phyloP scores from a whole-genome alignment of 2,329 filamentous ascomycete species.

The Penicillium sclerotiorum region DNA sequence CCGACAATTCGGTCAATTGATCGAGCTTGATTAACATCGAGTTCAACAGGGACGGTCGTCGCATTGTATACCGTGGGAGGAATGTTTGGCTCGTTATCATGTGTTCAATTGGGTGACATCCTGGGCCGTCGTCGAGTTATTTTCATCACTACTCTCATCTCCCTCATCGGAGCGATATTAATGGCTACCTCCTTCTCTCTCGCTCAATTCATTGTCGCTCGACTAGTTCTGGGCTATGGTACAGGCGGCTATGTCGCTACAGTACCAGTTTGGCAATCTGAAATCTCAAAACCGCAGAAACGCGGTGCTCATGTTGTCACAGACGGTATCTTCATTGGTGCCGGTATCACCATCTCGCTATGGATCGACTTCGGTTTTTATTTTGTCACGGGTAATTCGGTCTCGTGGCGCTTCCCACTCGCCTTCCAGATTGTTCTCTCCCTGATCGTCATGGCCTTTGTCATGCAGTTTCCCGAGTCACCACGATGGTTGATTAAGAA shows the following conservation, averaged over 20 bases:
- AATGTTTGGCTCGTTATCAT: slow-evolving; percentile 50
- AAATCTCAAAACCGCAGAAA: slow-evolving; percentile 41
- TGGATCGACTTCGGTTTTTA: slow-evolving; percentile 54
- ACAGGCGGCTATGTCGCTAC: slow-evolving; percentile 48
- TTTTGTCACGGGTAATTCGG: slow-evolving; percentile 38
- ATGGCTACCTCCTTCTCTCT: slow-evolving; percentile 48
- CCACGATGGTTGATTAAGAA: slow-evolving; percentile 52
- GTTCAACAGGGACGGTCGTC: slow-evolving; percentile 41
- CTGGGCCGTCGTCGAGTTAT: slow-evolving; percentile 52
- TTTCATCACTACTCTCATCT: slow-evolving; percentile 44
- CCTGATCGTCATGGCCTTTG: slow-evolving; percentile 35
- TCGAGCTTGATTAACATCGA: background rate
- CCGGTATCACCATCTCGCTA: slow-evolving; percentile 49
- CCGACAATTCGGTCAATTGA: background rate
- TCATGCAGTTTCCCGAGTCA: slow-evolving; percentile 42
- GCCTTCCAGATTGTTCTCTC: slow-evolving; percentile 41
- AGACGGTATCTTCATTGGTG: slow-evolving; percentile 51
- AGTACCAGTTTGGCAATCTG: slow-evolving; percentile 51
- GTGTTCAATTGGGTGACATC: slow-evolving; percentile 49
- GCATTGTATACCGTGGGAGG: slow-evolving; percentile 51
- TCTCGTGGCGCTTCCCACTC: slow-evolving; percentile 50
- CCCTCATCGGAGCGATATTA: slow-evolving; percentile 49
- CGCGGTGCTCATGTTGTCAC: slow-evolving; percentile 57
- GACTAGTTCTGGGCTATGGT: slow-evolving; percentile 49
- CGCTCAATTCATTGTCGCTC: slow-evolving; percentile 50